Conservation (phyloP, 352 stramenopile species). For the Pythium sp. region DNA sequence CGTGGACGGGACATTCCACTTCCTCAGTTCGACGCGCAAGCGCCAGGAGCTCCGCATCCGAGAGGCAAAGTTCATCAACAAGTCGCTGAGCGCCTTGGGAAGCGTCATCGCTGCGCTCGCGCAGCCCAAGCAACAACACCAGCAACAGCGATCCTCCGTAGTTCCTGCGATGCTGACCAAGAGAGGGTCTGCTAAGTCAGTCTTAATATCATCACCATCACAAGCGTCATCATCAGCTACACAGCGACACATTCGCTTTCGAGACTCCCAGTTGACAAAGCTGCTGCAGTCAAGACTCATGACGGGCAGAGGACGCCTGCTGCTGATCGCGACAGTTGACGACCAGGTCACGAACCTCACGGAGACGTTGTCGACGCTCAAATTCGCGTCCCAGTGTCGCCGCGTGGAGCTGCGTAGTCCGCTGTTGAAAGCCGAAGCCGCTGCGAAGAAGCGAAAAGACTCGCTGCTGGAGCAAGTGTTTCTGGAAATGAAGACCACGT, state of each 20-base stretch:
- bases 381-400: slow-evolving; percentile 70
- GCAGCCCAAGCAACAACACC: slow-evolving; percentile 20
- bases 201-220: neutral
- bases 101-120: slow-evolving; percentile 62
- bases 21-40: slow-evolving; percentile 44
- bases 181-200: slow-evolving; percentile 6
- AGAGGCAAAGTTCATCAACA: slow-evolving; percentile 81
- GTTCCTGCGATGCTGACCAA: neutral
- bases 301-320: slow-evolving; percentile 34
- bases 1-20: slow-evolving; percentile 49
- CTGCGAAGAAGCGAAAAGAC: slow-evolving; percentile 22
- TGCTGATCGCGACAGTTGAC: slow-evolving; percentile 69
- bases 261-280: slow-evolving; percentile 77
- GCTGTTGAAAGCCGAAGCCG: slow-evolving; percentile 13
- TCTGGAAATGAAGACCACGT: slow-evolving; percentile 43
- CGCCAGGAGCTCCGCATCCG: slow-evolving; percentile 61
- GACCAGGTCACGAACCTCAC: slow-evolving; percentile 46
- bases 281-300: slow-evolving; percentile 54
- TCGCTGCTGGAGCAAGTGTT: slow-evolving; percentile 46
- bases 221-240: neutral
- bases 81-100: slow-evolving; percentile 62
- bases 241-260: slow-evolving; percentile 50
- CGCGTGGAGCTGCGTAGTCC: slow-evolving; percentile 44
- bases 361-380: slow-evolving; percentile 72
- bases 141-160: neutral